phyloP scores from a whole-genome alignment of 1,139 yeast genomes.

The Zygosaccharomyces sapae region DNA sequence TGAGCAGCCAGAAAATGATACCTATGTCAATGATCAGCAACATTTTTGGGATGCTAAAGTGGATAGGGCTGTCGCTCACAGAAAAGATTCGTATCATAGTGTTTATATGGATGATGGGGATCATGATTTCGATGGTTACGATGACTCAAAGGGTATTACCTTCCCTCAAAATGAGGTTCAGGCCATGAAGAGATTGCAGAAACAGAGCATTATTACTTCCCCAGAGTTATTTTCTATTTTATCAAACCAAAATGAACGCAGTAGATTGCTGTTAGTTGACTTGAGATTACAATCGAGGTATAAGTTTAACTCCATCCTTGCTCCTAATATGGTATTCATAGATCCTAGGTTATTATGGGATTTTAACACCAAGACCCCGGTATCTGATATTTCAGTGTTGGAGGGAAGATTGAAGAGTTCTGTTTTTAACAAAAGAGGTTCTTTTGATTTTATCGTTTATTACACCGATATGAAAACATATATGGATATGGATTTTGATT shows the following conservation, averaged over 20 bases:
- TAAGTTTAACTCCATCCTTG: constrained; percentile 50
- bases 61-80: constrained; percentile 27
- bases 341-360: constrained; percentile 49
- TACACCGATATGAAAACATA: constrained; percentile 44
- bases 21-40: background rate
- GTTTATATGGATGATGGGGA: constrained; percentile 35
- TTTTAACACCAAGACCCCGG: constrained; percentile 26
- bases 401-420: constrained; percentile 39
- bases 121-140: constrained; percentile 22
- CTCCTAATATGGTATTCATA: constrained; percentile 49
- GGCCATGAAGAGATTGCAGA: constrained; percentile 27
- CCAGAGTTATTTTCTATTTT: constrained; percentile 32
- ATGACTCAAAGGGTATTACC: constrained; percentile 4
- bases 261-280: constrained; percentile 49
- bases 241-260: constrained; percentile 19
- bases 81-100: constrained; percentile 40
- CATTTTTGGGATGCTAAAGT: constrained; percentile 15
- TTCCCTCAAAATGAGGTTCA: constrained; percentile 19
- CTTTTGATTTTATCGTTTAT: constrained; percentile 51
- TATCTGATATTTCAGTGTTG: constrained; percentile 40
- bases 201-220: constrained; percentile 33
- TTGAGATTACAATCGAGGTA: constrained; percentile 49
- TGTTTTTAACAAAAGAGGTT: constrained; percentile 44
- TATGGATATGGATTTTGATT: constrained; percentile 37
- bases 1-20: background rate